Evolutionary conservation across 495 filamentous ascomycete species (phyloP).

Genomic region (Penicillium arizonense): DNA sequence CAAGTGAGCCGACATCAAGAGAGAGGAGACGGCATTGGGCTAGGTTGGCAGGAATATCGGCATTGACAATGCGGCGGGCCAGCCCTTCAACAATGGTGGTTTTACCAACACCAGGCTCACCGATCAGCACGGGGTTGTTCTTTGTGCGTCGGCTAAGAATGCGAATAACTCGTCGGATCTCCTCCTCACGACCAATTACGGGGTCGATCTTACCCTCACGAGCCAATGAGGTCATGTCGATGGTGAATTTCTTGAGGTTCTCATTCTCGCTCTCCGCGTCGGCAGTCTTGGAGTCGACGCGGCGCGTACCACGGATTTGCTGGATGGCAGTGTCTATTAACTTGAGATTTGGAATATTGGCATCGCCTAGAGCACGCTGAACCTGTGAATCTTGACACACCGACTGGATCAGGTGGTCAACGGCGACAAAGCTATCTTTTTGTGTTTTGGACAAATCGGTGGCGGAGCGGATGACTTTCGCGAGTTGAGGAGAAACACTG

Average conservation of each 20-base stretch:
- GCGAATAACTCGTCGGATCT: slow-evolving; percentile 89
- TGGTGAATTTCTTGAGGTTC: slow-evolving; percentile 94
- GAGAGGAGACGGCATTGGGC: slow-evolving; percentile 90
- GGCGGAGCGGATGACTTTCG: slow-evolving; percentile 76
- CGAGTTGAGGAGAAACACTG: slow-evolving; percentile 74
- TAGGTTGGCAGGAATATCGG: slow-evolving; percentile 93
- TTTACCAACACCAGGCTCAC: slow-evolving; percentile 97
- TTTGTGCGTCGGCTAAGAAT: slow-evolving; percentile 94
- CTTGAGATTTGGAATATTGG: slow-evolving; percentile 89
- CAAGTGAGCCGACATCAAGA: slow-evolving; percentile 89
- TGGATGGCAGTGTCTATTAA: slow-evolving; percentile 83
- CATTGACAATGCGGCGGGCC: slow-evolving; percentile 92
- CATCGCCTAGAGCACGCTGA: slow-evolving; percentile 70
- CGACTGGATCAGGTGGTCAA: slow-evolving; percentile 88
- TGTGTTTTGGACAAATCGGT: slow-evolving; percentile 93
- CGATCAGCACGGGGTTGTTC: slow-evolving; percentile 96
- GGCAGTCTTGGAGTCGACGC: slow-evolving; percentile 93
- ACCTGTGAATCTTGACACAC: slow-evolving; percentile 76
- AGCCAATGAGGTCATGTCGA: slow-evolving; percentile 93
- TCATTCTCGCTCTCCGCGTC: slow-evolving; percentile 88
- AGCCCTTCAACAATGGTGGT: slow-evolving; percentile 97
- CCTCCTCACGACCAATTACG: slow-evolving; percentile 95
- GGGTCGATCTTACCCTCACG: slow-evolving; percentile 97
- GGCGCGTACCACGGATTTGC: slow-evolving; percentile 83
- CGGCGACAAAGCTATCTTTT: slow-evolving; percentile 89